phyloP scores from a whole-genome alignment of 306 rosid genomes.

The Astragalus glycyphyllos region DNA sequence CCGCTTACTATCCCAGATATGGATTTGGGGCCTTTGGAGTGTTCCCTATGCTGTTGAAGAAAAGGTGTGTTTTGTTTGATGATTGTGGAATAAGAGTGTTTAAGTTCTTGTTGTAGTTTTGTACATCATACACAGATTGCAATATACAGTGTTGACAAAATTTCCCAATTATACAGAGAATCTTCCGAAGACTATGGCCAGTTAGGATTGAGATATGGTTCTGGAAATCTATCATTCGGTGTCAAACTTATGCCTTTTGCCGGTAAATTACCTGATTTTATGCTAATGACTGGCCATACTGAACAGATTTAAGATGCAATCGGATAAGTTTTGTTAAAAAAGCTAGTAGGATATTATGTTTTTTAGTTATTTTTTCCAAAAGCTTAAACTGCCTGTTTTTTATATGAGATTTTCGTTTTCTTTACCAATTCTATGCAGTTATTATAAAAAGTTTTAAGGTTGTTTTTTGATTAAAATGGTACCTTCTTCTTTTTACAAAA shows the following conservation, averaged over 20 bases:
- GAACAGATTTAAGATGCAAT: constrained; percentile 11
- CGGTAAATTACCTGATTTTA: constrained; percentile 54
- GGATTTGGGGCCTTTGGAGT: constrained; percentile 93
- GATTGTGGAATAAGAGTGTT: constrained; percentile 36
- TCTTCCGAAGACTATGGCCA: constrained; percentile 72
- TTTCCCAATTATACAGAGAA: constrained; percentile 58
- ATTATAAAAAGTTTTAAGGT: not conserved
- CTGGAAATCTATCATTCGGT: constrained; percentile 77
- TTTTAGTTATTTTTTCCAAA: not conserved
- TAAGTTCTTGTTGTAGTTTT: constrained; percentile 42
- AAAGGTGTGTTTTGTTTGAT: constrained; percentile 63
- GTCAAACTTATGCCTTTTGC: constrained; percentile 72
- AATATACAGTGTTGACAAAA: constrained; percentile 44
- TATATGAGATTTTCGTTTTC: constrained; percentile 14
- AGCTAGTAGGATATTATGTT: not conserved
- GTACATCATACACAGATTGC: constrained; percentile 36
- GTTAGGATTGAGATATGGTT: constrained; percentile 92
- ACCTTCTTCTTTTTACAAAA: not conserved
- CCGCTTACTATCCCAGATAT: constrained; percentile 76
- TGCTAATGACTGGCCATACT: constrained; percentile 24
- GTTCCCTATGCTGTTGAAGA: constrained; percentile 75
- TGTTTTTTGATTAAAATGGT: not conserved
- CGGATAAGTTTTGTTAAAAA: not conserved
- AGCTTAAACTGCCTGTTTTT: not conserved
- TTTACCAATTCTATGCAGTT: not conserved